Evolutionary conservation across 805 yeast genomes (phyloP).

Genomic region (Metschnikowia amazonensis): DNA sequence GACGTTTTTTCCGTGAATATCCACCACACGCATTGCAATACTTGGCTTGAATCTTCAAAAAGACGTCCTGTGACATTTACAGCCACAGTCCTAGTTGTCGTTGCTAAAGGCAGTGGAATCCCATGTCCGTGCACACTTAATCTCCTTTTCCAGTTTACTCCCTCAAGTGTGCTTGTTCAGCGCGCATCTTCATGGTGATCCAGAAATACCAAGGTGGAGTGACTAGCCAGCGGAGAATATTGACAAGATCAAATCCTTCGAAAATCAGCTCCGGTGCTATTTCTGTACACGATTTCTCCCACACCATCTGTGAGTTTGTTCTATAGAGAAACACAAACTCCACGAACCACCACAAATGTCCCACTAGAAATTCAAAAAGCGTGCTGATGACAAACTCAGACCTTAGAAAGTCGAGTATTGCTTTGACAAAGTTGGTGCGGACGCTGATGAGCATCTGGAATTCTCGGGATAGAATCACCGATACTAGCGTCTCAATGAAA

Average conservation of each 20-base stretch:
- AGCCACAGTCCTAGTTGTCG: too few relatives aligned
- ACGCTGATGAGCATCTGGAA: constrained; percentile 7
- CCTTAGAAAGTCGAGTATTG: constrained; percentile 5
- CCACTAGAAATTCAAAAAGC: constrained; percentile 18
- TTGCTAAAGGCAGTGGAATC: too few relatives aligned
- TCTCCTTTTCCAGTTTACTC: too few relatives aligned
- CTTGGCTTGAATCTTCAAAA: too few relatives aligned
- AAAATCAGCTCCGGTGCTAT: constrained; percentile 1
- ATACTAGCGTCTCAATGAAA: constrained; percentile 16
- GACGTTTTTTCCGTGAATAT: too few relatives aligned
- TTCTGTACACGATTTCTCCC: not conserved
- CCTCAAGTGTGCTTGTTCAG: not conserved
- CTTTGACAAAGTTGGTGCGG: constrained; percentile 3
- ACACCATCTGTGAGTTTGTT: not conserved
- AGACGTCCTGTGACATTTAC: too few relatives aligned
- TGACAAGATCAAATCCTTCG: not conserved
- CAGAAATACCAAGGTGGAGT: constrained; percentile 8
- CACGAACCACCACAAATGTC: constrained; percentile 35
- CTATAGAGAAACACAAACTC: constrained; percentile 17
- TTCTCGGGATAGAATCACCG: constrained; percentile 13
- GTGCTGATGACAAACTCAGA: constrained; percentile 16
- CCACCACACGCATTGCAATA: too few relatives aligned
- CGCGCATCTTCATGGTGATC: not conserved
- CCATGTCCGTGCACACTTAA: too few relatives aligned
- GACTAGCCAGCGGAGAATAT: not conserved